These are phyloP conservation scores for Talaromyces wortmannii DNA, from an alignment of 495 filamentous ascomycete species.

Conservation along the genomic window DNA sequence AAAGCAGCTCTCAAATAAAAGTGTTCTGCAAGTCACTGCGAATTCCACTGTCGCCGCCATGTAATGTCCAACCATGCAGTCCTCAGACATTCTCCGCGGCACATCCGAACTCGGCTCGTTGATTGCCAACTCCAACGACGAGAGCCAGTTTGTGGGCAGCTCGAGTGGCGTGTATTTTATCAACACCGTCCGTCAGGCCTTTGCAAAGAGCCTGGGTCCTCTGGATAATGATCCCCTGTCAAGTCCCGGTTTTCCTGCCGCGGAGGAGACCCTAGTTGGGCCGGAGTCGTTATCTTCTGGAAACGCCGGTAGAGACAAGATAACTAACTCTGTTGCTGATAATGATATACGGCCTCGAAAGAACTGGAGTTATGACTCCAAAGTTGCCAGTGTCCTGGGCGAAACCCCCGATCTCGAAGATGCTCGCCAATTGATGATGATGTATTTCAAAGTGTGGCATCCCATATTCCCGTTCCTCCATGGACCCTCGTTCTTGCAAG, in stretches of 20 bases:
- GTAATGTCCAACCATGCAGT: slow-evolving; percentile 19
- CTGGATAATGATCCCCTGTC: background rate
- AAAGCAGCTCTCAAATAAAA: slow-evolving; percentile 15
- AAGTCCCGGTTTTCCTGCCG: slow-evolving; percentile 17
- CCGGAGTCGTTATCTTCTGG: background rate
- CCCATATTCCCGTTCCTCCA: slow-evolving; percentile 44
- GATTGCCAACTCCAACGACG: slow-evolving; percentile 33
- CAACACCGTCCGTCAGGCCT: slow-evolving; percentile 35
- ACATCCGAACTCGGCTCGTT: slow-evolving; percentile 31
- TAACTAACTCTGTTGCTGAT: background rate
- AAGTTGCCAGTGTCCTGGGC: slow-evolving; percentile 19
- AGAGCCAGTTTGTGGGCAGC: slow-evolving; percentile 35
- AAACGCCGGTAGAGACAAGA: background rate
- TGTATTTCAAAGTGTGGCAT: slow-evolving; percentile 40
- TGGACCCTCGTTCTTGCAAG: slow-evolving; percentile 40
- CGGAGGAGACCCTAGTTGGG: slow-evolving; percentile 33
- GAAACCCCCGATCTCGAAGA: slow-evolving; percentile 19
- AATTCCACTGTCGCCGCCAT: slow-evolving; percentile 6
- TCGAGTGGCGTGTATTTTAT: slow-evolving; percentile 38
- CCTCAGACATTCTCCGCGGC: slow-evolving; percentile 19
- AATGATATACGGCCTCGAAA: background rate
- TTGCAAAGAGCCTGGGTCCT: slow-evolving; percentile 17
- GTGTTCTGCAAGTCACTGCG: background rate
- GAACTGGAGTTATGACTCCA: slow-evolving; percentile 27
- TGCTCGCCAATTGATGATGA: slow-evolving; percentile 30